Conservation (phyloP, 306 rosid species). For the Malus sieversii region DNA sequence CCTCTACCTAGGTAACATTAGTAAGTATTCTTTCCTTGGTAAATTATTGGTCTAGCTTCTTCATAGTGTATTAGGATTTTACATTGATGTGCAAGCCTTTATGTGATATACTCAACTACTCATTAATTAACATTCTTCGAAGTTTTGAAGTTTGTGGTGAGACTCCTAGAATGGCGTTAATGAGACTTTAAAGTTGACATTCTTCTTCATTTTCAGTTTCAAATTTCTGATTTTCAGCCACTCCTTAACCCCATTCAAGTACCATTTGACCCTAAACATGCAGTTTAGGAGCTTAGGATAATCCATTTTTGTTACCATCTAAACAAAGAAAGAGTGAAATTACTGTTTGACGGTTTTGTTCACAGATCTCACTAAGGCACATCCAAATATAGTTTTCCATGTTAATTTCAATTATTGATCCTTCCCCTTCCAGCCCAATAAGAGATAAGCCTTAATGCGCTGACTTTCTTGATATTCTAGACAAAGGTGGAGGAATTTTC, state of each 20-base stretch:
- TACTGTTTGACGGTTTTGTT: not conserved
- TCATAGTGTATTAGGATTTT: not conserved
- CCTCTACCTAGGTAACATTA: not conserved
- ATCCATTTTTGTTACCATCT: not conserved
- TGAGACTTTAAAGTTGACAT: not conserved
- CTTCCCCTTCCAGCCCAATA: not conserved
- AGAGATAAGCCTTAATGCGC: not conserved
- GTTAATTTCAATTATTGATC: not conserved
- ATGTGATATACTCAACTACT: not conserved
- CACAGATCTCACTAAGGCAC: not conserved
- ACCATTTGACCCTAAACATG: not conserved
- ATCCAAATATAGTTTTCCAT: not conserved
- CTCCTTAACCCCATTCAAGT: not conserved
- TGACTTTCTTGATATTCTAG: not conserved
- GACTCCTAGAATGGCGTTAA: not conserved
- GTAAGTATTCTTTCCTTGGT: not conserved
- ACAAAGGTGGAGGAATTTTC: not conserved
- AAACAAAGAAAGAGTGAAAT: not conserved
- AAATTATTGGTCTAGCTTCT: not conserved
- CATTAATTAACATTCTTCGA: not conserved
- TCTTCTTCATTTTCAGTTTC: not conserved
- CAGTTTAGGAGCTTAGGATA: not conserved
- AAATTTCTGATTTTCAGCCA: not conserved
- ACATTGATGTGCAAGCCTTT: not conserved
- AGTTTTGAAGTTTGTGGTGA: not conserved